Evolutionary conservation across 2,329 filamentous ascomycete species (phyloP), one percentile per base, ranked within the genome.

Genomic region (Ilyonectria sp.): DNA sequence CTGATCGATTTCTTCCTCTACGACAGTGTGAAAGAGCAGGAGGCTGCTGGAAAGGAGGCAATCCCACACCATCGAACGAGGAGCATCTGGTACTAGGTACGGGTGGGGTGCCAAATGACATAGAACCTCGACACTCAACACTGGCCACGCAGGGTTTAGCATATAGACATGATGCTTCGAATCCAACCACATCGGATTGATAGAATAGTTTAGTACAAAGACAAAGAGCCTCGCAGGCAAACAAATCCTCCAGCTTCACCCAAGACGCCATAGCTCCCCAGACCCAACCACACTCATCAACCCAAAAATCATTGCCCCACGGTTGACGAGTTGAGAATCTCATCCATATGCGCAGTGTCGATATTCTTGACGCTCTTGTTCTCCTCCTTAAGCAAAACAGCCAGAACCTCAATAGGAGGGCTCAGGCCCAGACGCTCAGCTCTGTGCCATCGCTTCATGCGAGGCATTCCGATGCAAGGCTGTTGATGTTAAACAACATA

Each of bases 1-100:
- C 81, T 99, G 74, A 96, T 99, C 70, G 96, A 99, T 81, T 99
- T 98, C 82, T 97, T 98, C 80, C 84, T 99, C 62, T 99, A 99
- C 78, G 96, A 99, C 82, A 90, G 92, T 19, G 94, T 96, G 83
- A 99, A 98, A 80, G 92, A 94, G 77, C 80, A 93, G 78, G 95
- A 98, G 80, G 84, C 82, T 1, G 79, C 85, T 71, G 85, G 90
- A 59, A 80, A 86, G 62, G 88, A 91, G 77, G 85, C 83, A 46
- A 74, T 82, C 54, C 93, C 94, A 6, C 94, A 97, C 81, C 95
- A 98, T 82, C 87, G 95, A 70, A 97, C 95, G 49, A 89, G 95
- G 78, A 97, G 94, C 77, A 97, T 98, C 69, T 98, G 95, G 95
- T 98, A 98, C 80, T 98, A 82, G 70, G 69, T 31, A 62, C 49